Evolutionary conservation across 805 yeast species (phyloP).

Genomic region (Starmerella bombi): DNA sequence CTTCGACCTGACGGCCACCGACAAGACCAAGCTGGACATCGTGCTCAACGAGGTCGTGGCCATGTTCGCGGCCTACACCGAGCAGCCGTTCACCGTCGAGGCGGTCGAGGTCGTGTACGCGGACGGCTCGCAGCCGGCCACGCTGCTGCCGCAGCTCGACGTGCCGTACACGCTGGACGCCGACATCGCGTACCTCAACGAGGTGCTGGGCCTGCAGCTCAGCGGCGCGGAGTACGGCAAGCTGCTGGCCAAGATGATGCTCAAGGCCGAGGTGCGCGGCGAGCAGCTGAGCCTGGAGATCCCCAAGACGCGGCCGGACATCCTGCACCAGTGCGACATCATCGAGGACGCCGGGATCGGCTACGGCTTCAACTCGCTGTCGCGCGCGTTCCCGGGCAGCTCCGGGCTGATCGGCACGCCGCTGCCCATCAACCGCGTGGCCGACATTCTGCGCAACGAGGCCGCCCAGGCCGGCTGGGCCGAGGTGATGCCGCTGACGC

Average conservation of each 20-base stretch:
- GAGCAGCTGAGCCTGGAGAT: conserved; percentile 43
- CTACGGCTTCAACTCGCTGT: conserved; percentile 83
- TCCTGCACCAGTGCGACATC: conserved; percentile 92
- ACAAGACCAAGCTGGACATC: conserved; percentile 82
- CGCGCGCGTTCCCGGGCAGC: conserved; percentile 65
- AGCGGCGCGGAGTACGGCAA: conserved; percentile 52
- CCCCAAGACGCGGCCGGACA: conserved; percentile 92
- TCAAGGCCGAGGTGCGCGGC: conserved; percentile 44
- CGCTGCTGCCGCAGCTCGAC: conserved; percentile 55
- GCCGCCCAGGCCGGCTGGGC: conserved; percentile 91
- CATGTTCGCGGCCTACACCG: conserved; percentile 86
- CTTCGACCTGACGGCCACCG: conserved; percentile 91
- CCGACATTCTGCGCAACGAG: conserved; percentile 82
- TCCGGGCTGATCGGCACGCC: conserved; percentile 72
- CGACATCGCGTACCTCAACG: conserved; percentile 74
- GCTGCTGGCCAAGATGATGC: conserved; percentile 69
- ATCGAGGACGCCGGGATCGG: conserved; percentile 98
- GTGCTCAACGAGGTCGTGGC: conserved; percentile 88
- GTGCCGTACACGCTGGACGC: conserved; percentile 55
- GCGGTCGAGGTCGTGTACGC: conserved; percentile 69
- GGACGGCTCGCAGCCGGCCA: conserved; percentile 47
- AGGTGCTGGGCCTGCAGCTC: conserved; percentile 76
- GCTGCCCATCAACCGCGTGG: conserved; percentile 76
- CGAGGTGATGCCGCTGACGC: conserved; percentile 89
- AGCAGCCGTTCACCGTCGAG: conserved; percentile 71